These are phyloP conservation scores for Agaricus sinodeliciosus DNA, from an alignment of 768 basidiomycete species.

Conservation along the genomic window DNA sequence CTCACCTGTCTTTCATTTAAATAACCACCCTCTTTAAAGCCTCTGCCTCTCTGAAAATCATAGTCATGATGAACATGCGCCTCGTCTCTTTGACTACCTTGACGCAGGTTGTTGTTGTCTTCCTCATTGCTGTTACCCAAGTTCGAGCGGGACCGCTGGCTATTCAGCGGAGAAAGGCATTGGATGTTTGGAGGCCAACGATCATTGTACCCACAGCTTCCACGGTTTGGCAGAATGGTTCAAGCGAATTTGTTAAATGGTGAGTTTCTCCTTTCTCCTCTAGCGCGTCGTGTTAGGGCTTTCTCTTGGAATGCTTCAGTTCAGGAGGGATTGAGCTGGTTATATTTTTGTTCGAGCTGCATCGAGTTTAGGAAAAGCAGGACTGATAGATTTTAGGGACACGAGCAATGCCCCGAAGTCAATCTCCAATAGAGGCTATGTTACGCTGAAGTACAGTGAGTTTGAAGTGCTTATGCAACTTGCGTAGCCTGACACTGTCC, in stretches of 20 bases:
- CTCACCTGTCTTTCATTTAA: constrained; percentile 1
- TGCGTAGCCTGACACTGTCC: constrained; percentile 17
- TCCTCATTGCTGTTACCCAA: constrained; percentile 16
- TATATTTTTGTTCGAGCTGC: too few relatives aligned
- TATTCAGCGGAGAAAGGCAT: constrained; percentile 16
- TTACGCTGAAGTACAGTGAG: constrained; percentile 26
- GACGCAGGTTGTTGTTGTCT: constrained; percentile 18
- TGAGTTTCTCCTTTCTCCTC: constrained; percentile 11
- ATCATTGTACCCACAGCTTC: constrained; percentile 22
- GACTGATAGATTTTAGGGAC: constrained; percentile 22
- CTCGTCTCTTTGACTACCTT: constrained; percentile 18
- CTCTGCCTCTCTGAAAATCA: not conserved
- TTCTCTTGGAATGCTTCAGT: too few relatives aligned
- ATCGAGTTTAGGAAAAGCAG: too few relatives aligned
- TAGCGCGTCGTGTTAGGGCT: not conserved
- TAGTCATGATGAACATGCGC: constrained; percentile 15
- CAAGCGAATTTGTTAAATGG: constrained; percentile 23
- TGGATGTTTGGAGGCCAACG: constrained; percentile 25
- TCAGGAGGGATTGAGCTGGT: too few relatives aligned
- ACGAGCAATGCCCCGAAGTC: constrained; percentile 29
- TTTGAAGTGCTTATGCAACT: constrained; percentile 15
- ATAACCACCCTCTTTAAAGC: not conserved
- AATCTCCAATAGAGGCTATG: constrained; percentile 35
- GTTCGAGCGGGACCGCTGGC: constrained; percentile 18
- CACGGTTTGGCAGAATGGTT: constrained; percentile 24